These are phyloP conservation scores for Nitzschia sp. DNA, from an alignment of 108 stramenopile genomes.

Conservation along the genomic window DNA sequence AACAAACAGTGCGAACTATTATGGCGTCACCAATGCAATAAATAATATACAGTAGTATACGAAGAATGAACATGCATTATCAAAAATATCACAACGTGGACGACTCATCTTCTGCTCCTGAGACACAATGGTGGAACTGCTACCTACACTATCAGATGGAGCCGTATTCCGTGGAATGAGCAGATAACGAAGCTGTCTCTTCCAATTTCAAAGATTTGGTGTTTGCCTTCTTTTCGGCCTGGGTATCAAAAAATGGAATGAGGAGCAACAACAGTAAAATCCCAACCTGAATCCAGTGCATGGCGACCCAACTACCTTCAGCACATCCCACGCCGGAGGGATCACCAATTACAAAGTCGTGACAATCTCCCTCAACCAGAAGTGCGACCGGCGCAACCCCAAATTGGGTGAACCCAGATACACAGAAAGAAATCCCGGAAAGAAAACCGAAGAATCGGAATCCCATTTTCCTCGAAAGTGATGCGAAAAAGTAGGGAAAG, in stretches of 20 bases:
- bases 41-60: too few species aligned
- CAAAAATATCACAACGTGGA: too few species aligned
- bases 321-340: neutral
- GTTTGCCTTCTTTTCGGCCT: constrained; percentile 2
- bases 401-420: constrained; percentile 41
- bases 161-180: constrained; percentile 14
- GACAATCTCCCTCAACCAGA: constrained; percentile 24
- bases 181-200: constrained; percentile 11
- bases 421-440: constrained; percentile 44
- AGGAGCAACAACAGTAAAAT: constrained; percentile 5
- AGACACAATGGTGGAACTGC: too few species aligned
- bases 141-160: too few species aligned
- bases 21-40: too few species aligned
- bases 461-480: constrained; percentile 42
- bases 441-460: constrained; percentile 59
- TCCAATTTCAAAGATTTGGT: neutral
- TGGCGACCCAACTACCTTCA: constrained; percentile 15
- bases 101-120: too few species aligned
- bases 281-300: constrained; percentile 18
- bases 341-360: constrained; percentile 1
- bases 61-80: too few species aligned
- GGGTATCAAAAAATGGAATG: constrained; percentile 16
- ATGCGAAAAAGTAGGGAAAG: constrained; percentile 53
- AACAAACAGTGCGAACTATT: too few species aligned
- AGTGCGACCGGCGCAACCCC: constrained; percentile 21